Conservation (phyloP, 2,329 filamentous ascomycete species). For the Fusarium sp. region DNA sequence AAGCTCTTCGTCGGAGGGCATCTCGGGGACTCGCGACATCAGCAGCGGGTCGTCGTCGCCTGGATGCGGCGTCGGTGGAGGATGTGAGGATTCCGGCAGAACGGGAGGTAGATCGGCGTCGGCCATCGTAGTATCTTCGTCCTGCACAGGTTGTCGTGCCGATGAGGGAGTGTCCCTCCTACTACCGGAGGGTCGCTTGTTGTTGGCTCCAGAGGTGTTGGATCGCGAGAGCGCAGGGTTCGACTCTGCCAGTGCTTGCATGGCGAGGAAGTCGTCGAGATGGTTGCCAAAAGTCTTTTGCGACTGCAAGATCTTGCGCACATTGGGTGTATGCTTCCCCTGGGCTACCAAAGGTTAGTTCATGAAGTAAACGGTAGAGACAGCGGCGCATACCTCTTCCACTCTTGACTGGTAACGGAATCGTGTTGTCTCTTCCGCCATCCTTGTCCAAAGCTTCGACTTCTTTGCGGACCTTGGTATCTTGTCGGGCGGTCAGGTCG, state of each 20-base stretch:
- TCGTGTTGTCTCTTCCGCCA: conserved; percentile 80
- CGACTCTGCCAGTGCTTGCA: conserved; percentile 63
- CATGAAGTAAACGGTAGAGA: neutral
- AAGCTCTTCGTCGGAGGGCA: conserved; percentile 74
- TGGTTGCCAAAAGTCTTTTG: conserved; percentile 90
- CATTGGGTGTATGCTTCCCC: conserved; percentile 76
- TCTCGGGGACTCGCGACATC: conserved; percentile 69
- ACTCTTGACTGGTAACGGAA: conserved; percentile 75
- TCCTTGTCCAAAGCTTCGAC: conserved; percentile 88
- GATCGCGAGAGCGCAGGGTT: conserved; percentile 53
- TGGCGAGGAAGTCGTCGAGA: conserved; percentile 83
- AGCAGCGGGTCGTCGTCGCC: conserved; percentile 73
- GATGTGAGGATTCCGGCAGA: conserved; percentile 53
- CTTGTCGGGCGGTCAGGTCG: conserved; percentile 85
- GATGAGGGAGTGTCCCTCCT: conserved; percentile 49
- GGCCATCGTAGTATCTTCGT: conserved; percentile 49
- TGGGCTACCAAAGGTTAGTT: conserved; percentile 52
- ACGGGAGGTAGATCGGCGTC: conserved; percentile 51
- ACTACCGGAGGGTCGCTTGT: conserved; percentile 48
- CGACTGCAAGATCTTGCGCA: conserved; percentile 83
- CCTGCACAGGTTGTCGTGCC: conserved; percentile 31
- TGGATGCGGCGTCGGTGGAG: conserved; percentile 59
- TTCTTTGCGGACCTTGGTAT: conserved; percentile 85
- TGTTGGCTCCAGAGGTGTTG: conserved; percentile 50
- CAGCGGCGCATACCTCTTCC: conserved; percentile 55